phyloP scores from a whole-genome alignment of 2,329 filamentous ascomycete species.

The Nemania bipapillata region DNA sequence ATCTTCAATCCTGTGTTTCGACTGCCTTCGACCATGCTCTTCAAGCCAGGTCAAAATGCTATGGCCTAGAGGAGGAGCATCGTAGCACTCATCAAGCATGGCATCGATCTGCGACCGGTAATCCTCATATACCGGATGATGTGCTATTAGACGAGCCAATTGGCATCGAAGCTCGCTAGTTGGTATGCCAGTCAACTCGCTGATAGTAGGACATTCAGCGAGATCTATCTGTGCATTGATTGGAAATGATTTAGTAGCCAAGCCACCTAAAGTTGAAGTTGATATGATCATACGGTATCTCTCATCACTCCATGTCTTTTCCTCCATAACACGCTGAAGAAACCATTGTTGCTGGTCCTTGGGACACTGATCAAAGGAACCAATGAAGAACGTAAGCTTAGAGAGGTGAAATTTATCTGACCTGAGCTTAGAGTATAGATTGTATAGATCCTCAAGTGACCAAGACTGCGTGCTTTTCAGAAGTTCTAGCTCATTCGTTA shows the following conservation, averaged over 20 bases:
- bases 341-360: background rate
- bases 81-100: background rate
- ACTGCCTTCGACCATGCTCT: background rate
- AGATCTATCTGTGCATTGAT: background rate
- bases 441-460: background rate
- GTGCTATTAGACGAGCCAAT: background rate
- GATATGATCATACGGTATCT: background rate
- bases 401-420: background rate
- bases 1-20: background rate
- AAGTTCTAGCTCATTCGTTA: background rate
- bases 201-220: background rate
- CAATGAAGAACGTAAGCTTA: background rate
- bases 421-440: background rate
- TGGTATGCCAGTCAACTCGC: background rate
- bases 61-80: background rate
- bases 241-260: background rate
- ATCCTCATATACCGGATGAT: background rate
- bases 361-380: background rate
- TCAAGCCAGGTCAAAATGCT: background rate
- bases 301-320: background rate
- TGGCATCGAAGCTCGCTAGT: too few relatives aligned
- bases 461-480: background rate
- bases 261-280: background rate
- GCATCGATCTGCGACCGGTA: background rate
- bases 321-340: background rate